A percentile compares a stretch with the other conserved stretches of the same genome.
Evolutionary conservation across 495 filamentous ascomycete species (phyloP).

Genomic region (Thozetella sp.): DNA sequence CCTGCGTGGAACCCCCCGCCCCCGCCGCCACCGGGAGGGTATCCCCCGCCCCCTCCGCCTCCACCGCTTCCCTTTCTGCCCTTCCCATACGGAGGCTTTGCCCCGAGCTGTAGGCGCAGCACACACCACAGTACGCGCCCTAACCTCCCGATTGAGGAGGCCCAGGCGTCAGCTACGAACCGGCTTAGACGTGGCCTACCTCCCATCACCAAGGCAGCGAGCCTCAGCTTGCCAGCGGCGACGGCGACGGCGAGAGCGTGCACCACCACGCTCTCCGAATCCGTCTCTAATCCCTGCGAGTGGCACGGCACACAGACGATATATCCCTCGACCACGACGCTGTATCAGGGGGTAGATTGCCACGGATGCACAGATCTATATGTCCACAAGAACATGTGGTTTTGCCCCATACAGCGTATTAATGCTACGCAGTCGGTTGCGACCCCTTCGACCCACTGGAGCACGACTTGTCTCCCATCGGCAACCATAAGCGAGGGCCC

Average conservation of each 20-base stretch:
- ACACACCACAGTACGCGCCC: background rate
- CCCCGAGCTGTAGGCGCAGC: background rate
- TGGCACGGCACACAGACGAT: slow-evolving; percentile 26
- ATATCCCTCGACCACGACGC: slow-evolving; percentile 25
- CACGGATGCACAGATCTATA: slow-evolving; percentile 24
- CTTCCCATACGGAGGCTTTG: background rate
- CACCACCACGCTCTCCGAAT: slow-evolving; percentile 21
- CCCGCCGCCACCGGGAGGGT: background rate
- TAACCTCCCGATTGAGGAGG: background rate
- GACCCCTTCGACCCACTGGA: slow-evolving; percentile 24
- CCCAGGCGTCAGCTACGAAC: background rate
- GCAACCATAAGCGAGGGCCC: background rate
- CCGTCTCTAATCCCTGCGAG: slow-evolving; percentile 13
- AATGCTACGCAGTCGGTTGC: slow-evolving; percentile 7
- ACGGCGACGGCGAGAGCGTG: slow-evolving; percentile 11
- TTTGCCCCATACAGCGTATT: slow-evolving; percentile 27
- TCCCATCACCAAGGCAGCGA: slow-evolving; percentile 11
- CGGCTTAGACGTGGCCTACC: background rate
- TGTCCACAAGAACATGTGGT: slow-evolving; percentile 10
- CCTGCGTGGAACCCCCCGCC: background rate
- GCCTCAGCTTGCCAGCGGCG: background rate
- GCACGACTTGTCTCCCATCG: slow-evolving; percentile 17
- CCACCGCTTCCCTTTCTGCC: background rate
- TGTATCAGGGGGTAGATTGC: slow-evolving; percentile 24
- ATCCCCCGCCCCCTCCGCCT: background rate